A percentile compares a stretch with the other conserved stretches of the same genome.
phyloP scores from a whole-genome alignment of 495 filamentous ascomycete species.

The Penicillium coprophilum region DNA sequence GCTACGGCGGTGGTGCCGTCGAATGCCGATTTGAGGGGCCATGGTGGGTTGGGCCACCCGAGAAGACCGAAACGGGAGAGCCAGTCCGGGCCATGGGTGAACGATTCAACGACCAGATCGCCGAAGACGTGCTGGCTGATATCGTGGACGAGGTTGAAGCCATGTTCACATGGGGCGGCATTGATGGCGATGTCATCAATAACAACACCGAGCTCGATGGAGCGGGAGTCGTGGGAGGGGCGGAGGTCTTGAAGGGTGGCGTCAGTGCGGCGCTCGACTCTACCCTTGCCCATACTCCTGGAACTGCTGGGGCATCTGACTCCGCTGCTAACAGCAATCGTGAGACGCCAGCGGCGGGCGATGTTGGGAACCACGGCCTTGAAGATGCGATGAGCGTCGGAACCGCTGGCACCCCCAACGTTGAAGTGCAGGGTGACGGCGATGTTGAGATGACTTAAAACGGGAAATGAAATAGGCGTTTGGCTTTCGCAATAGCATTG shows the following conservation, averaged over 20 bases:
- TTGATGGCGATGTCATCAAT: slow-evolving; percentile 42
- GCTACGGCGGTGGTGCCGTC: slow-evolving; percentile 86
- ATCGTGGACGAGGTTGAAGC: slow-evolving; percentile 85
- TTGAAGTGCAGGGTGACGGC: slow-evolving; percentile 29
- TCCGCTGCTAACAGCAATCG: slow-evolving; percentile 29
- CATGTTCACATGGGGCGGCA: slow-evolving; percentile 49
- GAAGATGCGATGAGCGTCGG: slow-evolving; percentile 34
- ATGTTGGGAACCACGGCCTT: slow-evolving; percentile 18
- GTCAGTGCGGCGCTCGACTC: slow-evolving; percentile 40
- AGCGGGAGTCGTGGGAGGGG: slow-evolving; percentile 35
- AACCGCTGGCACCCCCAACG: slow-evolving; percentile 30
- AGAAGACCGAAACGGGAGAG: slow-evolving; percentile 33
- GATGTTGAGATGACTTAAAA: slow-evolving; percentile 46
- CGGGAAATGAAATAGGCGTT: slow-evolving; percentile 2
- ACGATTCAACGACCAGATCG: slow-evolving; percentile 90
- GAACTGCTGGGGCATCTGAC: slow-evolving; percentile 21
- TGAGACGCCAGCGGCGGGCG: slow-evolving; percentile 20
- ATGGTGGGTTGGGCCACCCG: slow-evolving; percentile 82
- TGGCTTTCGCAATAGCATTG: slow-evolving; percentile 5
- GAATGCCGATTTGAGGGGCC: slow-evolving; percentile 88
- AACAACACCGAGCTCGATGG: slow-evolving; percentile 30
- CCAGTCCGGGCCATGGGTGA: slow-evolving; percentile 64
- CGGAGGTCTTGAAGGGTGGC: slow-evolving; percentile 39
- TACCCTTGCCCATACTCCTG: slow-evolving; percentile 20
- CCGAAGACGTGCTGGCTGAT: slow-evolving; percentile 90